Conservation (phyloP, 495 filamentous ascomycete species). For the Hypoxylon perforatum region DNA sequence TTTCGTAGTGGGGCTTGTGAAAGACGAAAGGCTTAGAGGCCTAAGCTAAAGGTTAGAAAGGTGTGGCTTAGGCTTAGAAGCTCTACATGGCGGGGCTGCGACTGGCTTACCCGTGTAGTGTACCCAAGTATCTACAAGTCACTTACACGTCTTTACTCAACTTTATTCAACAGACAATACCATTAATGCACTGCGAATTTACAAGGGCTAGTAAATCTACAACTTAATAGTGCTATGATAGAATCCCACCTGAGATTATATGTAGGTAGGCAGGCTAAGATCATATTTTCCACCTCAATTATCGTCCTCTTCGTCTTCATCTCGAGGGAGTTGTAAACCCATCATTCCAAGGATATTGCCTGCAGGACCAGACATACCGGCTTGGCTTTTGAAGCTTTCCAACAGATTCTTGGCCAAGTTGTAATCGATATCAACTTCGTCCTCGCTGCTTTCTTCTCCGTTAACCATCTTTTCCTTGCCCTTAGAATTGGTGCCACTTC, state of each 20-base stretch:
- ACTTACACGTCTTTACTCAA: no score
- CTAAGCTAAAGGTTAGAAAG: no score
- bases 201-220: no score
- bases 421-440: constrained; percentile 80
- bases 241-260: no score
- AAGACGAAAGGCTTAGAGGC: constrained; percentile 5
- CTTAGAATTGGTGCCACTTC: constrained; percentile 13
- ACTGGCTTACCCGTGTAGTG: neutral
- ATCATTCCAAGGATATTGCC: constrained; percentile 87
- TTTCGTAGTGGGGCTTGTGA: constrained; percentile 35
- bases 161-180: no score
- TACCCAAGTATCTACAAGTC: neutral
- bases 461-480: constrained; percentile 42
- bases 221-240: no score
- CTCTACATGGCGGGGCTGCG: constrained; percentile 2
- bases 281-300: constrained; percentile 16
- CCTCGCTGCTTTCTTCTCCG: constrained; percentile 54
- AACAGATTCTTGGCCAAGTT: constrained; percentile 90
- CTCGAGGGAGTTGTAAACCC: constrained; percentile 81
- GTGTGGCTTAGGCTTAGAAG: constrained; percentile 7
- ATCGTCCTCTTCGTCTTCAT: constrained; percentile 67
- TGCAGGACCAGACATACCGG: constrained; percentile 82
- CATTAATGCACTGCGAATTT: no score
- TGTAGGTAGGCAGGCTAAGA: neutral
- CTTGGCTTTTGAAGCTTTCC: constrained; percentile 92